phyloP scores from a whole-genome alignment of 2,329 filamentous ascomycete species.

The Hortaea sp. region DNA sequence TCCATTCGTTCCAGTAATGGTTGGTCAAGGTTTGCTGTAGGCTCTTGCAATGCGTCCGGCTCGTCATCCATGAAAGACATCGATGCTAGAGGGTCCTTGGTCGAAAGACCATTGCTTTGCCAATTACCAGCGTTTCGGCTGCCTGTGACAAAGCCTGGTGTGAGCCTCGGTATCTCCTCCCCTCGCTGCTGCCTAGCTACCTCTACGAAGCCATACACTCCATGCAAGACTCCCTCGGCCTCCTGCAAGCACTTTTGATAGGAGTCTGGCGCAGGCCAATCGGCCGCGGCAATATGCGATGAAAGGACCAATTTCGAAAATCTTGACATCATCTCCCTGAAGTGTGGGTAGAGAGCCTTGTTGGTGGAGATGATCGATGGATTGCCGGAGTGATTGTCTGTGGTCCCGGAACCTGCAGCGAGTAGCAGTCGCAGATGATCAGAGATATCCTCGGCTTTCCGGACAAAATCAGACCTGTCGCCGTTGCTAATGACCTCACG shows the following conservation, averaged over 20 bases:
- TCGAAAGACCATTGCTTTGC: conserved; percentile 57
- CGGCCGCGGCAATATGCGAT: conserved; percentile 91
- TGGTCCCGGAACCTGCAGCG: conserved; percentile 92
- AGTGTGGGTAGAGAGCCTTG: conserved; percentile 92
- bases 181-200: conserved; percentile 87
- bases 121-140: conserved; percentile 78
- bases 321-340: conserved; percentile 98
- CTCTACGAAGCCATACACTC: conserved; percentile 93
- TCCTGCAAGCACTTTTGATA: conserved; percentile 92
- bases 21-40: conserved; percentile 62
- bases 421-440: conserved; percentile 87
- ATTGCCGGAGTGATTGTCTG: conserved; percentile 96
- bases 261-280: conserved; percentile 90
- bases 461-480: conserved; percentile 81
- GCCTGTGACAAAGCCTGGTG: conserved; percentile 86
- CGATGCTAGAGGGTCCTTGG: conserved; percentile 53
- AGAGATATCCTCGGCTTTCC: conserved; percentile 92
- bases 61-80: conserved; percentile 78
- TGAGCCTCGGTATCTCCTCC: conserved; percentile 83
- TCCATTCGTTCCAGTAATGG: conserved; percentile 74
- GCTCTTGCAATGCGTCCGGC: conserved; percentile 61
- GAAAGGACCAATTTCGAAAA: conserved; percentile 99
- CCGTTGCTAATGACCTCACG: conserved; percentile 77
- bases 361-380: conserved; percentile 99
- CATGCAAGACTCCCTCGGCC: conserved; percentile 89